Conservation (phyloP, 176 grass and related monocot genomes). For the Zoysia japonica region DNA sequence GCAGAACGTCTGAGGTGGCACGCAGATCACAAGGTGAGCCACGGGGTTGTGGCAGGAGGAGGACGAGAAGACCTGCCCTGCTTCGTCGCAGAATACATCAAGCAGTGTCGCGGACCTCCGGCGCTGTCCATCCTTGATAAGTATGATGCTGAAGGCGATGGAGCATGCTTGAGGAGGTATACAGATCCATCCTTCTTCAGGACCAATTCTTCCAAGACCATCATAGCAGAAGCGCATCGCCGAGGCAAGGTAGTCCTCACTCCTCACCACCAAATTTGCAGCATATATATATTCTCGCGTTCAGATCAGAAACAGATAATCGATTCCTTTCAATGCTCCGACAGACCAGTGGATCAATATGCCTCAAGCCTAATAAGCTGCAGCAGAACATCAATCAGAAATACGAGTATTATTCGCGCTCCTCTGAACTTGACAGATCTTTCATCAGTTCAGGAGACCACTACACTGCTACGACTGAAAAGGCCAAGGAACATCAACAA, state of each 20-base stretch:
- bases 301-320: constrained; percentile 36
- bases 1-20: constrained; percentile 58
- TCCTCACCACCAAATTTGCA: background rate
- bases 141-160: constrained; percentile 63
- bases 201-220: constrained; percentile 28
- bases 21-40: constrained; percentile 33
- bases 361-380: constrained; percentile 2
- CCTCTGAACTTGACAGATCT: constrained; percentile 25
- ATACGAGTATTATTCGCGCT: background rate
- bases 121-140: constrained; percentile 66
- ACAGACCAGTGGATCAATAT: constrained; percentile 25
- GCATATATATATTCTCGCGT: constrained; percentile 2
- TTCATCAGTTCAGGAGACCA: constrained; percentile 19
- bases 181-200: constrained; percentile 61
- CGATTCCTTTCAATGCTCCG: constrained; percentile 31
- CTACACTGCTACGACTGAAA: background rate
- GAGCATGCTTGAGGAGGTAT: constrained; percentile 78
- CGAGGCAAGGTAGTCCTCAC: background rate
- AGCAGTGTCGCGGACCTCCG: constrained; percentile 59
- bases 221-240: background rate
- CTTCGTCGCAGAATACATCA: constrained; percentile 49
- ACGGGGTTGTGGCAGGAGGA: constrained; percentile 36
- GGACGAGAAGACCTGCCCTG: constrained; percentile 36
- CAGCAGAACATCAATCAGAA: constrained; percentile 32
- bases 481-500: background rate